Conservation (phyloP, 2,329 filamentous ascomycete genomes). For the Paraconiothyrium sp. region DNA sequence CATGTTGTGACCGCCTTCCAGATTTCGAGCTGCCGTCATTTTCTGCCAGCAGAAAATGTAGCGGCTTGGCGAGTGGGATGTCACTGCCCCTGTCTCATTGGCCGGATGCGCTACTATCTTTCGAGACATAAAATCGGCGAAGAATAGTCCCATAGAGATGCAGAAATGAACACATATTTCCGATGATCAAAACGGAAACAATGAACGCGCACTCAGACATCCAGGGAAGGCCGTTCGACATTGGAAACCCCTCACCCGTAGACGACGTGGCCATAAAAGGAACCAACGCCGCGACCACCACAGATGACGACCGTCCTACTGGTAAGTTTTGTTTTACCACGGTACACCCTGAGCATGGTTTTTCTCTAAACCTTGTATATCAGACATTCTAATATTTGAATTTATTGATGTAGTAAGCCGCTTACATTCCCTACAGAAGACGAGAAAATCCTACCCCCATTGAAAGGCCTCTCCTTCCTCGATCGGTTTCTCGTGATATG, state of each 20-base stretch:
- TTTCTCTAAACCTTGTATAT: neutral
- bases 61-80: slow-evolving; percentile 12
- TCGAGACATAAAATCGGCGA: neutral
- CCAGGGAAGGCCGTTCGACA: neutral
- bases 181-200: neutral
- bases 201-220: neutral
- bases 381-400: too few species aligned
- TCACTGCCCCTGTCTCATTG: slow-evolving; percentile 13
- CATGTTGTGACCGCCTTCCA: neutral
- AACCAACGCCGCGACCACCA: neutral
- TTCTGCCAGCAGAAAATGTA: slow-evolving; percentile 10
- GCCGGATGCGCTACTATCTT: neutral
- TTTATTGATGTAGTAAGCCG: neutral
- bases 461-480: slow-evolving; percentile 55
- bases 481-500: slow-evolving; percentile 61
- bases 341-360: neutral
- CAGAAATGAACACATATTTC: neutral
- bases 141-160: neutral
- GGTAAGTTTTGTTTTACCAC: slow-evolving; percentile 2
- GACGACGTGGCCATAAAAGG: neutral
- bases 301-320: neutral
- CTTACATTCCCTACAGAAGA: neutral
- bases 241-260: neutral
- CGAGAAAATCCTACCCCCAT: slow-evolving; percentile 29
- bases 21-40: neutral